These are phyloP conservation scores for Mortierella sp. DNA, from an alignment of 371 early-diverging fungal genomes.

Conservation along the genomic window DNA sequence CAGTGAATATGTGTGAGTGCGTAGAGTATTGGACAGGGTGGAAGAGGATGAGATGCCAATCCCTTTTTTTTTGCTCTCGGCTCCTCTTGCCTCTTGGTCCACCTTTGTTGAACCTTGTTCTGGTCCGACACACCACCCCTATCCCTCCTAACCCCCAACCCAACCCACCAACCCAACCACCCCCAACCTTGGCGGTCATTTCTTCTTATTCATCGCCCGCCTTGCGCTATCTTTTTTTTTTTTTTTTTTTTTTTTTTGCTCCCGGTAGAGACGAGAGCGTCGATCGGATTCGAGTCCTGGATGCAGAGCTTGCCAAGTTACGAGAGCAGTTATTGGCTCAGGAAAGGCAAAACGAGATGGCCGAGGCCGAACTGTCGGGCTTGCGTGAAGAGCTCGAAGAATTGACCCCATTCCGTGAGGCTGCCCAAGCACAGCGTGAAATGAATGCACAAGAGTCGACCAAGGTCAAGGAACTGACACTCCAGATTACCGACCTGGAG, in stretches of 20 bases:
- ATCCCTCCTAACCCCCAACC: too few relatives aligned
- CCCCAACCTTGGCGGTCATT: too few relatives aligned
- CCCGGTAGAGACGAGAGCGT: slow-evolving; percentile 43
- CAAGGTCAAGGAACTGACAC: slow-evolving; percentile 39
- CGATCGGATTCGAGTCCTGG: slow-evolving; percentile 39
- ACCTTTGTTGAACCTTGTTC: too few relatives aligned
- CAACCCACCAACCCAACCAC: too few relatives aligned
- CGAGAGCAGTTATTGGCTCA: slow-evolving; percentile 29
- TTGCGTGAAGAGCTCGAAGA: slow-evolving; percentile 37
- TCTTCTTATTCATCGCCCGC: too few relatives aligned
- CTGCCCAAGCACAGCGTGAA: slow-evolving; percentile 31
- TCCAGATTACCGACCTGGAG: slow-evolving; percentile 39
- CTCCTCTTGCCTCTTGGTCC: too few relatives aligned
- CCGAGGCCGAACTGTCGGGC: slow-evolving; percentile 22
- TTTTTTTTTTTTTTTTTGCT: neutral
- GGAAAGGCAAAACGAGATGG: slow-evolving; percentile 18
- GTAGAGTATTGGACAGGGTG: too few relatives aligned
- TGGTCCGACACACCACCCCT: too few relatives aligned
- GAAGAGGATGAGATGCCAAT: too few relatives aligned
- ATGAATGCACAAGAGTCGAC: slow-evolving; percentile 26
- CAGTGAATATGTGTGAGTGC: too few relatives aligned
- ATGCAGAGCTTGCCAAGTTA: slow-evolving; percentile 41
- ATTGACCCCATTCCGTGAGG: slow-evolving; percentile 36
- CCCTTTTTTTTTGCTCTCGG: too few relatives aligned
- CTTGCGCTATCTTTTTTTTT: neutral